Conservation (phyloP, 2,329 filamentous ascomycete genomes). For the Ophiostoma pallidulum region DNA sequence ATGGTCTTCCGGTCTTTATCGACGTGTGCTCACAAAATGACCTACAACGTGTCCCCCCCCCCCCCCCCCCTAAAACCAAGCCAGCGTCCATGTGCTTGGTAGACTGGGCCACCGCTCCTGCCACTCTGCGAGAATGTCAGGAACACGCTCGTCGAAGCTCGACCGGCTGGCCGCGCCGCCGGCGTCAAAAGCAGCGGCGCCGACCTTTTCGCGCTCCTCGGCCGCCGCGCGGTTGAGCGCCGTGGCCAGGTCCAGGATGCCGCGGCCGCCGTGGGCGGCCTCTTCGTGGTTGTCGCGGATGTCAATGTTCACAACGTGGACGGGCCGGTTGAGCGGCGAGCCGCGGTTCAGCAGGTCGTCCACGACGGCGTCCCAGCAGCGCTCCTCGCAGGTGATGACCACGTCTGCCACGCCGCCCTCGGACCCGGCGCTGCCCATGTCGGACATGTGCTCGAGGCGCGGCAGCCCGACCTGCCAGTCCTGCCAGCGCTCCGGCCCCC, state of each 20-base stretch:
- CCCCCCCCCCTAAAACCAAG: constrained; percentile 63
- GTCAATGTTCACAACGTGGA: constrained; percentile 97
- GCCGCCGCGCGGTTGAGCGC: constrained; percentile 70
- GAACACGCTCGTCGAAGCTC: constrained; percentile 86
- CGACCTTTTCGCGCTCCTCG: constrained; percentile 62
- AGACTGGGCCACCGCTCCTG: constrained; percentile 90
- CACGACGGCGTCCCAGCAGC: constrained; percentile 95
- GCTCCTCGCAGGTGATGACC: constrained; percentile 94
- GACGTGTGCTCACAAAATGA: too few relatives aligned
- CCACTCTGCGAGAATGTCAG: constrained; percentile 85
- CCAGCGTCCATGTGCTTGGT: constrained; percentile 86
- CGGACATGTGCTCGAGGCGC: constrained; percentile 62
- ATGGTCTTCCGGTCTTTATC: too few relatives aligned
- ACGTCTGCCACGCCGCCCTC: constrained; percentile 88
- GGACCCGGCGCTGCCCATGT: constrained; percentile 70
- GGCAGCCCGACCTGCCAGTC: constrained; percentile 90
- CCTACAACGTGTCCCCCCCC: not conserved
- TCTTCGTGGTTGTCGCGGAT: constrained; percentile 99
- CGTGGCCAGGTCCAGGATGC: constrained; percentile 84
- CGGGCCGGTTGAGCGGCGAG: constrained; percentile 77
- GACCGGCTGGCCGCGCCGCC: constrained; percentile 57
- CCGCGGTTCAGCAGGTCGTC: constrained; percentile 86
- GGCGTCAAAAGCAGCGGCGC: constrained; percentile 57
- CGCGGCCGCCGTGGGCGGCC: constrained; percentile 78
- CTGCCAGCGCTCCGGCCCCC: constrained; percentile 93